phyloP scores from a whole-genome alignment of 2,329 filamentous ascomycete genomes.

The Fusarium sp. region DNA sequence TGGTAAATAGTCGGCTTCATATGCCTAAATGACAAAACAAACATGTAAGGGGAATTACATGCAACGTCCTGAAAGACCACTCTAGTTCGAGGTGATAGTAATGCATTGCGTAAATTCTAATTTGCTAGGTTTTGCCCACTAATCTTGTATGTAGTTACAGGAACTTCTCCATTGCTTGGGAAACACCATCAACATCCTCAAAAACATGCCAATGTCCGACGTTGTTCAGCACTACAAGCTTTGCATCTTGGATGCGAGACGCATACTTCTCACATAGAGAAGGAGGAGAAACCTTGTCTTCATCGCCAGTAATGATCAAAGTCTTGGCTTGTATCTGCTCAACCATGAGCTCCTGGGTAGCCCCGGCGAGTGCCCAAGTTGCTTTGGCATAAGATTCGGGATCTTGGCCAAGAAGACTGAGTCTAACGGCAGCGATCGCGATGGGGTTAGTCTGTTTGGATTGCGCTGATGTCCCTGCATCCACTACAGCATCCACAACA shows the following conservation, averaged over 20 bases:
- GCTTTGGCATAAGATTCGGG: conserved; percentile 67
- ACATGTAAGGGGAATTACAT: background rate
- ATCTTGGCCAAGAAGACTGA: conserved; percentile 60
- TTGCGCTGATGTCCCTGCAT: background rate
- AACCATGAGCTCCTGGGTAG: conserved; percentile 49
- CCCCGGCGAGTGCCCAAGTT: conserved; percentile 59
- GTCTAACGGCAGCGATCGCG: conserved; percentile 54
- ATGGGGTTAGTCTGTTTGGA: conserved; percentile 26
- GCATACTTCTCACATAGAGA: background rate
- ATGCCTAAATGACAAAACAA: background rate
- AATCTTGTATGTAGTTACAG: background rate
- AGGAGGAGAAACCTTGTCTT: background rate
- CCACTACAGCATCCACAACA: background rate
- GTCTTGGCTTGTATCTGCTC: conserved; percentile 42
- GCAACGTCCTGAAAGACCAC: background rate
- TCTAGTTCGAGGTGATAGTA: background rate
- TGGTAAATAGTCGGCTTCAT: too few species aligned
- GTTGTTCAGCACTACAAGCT: background rate
- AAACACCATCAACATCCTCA: background rate
- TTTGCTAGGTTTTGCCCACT: background rate
- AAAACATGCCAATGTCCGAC: conserved; percentile 8
- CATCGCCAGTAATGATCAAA: background rate
- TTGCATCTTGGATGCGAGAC: background rate
- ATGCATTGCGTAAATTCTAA: background rate
- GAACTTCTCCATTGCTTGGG: background rate